Base-by-base conservation (phyloP, 1,139 yeast species). In the Debaryomyces psychrophilus region DNA sequence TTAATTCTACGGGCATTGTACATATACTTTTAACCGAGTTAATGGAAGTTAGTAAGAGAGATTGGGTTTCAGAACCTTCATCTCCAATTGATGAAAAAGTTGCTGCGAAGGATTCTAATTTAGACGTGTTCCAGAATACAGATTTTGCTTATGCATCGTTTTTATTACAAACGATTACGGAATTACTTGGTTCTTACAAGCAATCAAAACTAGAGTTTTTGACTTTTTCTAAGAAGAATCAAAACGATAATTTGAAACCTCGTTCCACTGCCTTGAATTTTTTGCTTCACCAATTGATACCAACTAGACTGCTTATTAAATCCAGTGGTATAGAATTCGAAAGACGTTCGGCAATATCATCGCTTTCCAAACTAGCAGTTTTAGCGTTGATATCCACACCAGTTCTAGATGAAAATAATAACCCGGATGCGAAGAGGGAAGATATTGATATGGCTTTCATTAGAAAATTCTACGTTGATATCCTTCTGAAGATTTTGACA, bases 191-290 rank as follows among this genome's bases (percentile, higher is more conserved):
- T 2, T 87, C 96, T 1, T 92, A 90, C 64, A 86, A 85, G 54
- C 83, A 82, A 50, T 82, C 93, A 49, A 92, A 92, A 61, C 75
- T 87, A 44, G 97, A 90, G 57, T 87, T 92, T 58, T 69, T 92
- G 47, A 84, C 92, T 0, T 90, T 80, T 56, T 83, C 93, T 2
- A 85, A 83, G 59, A 45, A 47, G 3, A 44, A 41, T 42, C 58
- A 56, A 18, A 61, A 69, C 15, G 64, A 66, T 9, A 59, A 60
- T 15, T 66, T 50, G 56, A 76, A 51, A 68, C 93, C 96, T 1
- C 75, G 93, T 31, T 76, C 90, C 0, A 85, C 95, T 0, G 84
- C 95, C 0, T 68, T 90, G 52, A 87, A 89, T 58, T 83, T 87
- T 55, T 78, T 90, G 50, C 65, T 92, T 31, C 90, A 88, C 60